Base-by-base conservation (phyloP, 2,329 filamentous ascomycete species). In the Fragosphaeria purpurea region DNA sequence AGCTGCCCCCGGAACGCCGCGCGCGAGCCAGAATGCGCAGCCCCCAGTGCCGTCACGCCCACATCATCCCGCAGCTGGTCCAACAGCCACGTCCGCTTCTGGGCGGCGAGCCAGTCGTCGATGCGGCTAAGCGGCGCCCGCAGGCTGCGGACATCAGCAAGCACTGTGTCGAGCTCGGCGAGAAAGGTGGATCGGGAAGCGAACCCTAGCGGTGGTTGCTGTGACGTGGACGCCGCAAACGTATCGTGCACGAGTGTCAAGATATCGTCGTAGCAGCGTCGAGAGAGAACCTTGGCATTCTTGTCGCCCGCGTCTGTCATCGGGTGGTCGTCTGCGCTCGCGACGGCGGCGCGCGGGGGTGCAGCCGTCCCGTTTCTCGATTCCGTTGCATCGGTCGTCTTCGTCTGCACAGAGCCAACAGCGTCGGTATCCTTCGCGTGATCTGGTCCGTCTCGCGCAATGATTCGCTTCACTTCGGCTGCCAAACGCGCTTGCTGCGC, bases 31-130 rank as follows among this genome's bases (percentile, higher is more conserved):
- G 22, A 22, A 22, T 22, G 22, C 22, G 22, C 22, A 22, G 22
- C 22, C 22, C 22, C 22, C 22, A 61, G 42, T n/a, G 53, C 54
- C 35, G 53, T 48, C 32, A 59, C 51, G 10, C 53, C 58, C 10
- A 52, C 54, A n/a, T 53, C 60, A 11, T 48, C 53, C 38, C 56
- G 48, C 44, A 65, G 46, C 44, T 55, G 55, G 50, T 57, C 47
- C 55, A 54, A 33, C 49, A 58, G 76, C 75, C 77, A 80, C 9
- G 69, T 68, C 53, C 70, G 68, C 58, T 76, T 76, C 59, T 79
- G 75, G 33, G 69, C 69, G 8, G 67, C 64, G 57, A 80, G 71
- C 53, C 70, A 70, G 30, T 68, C 66, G 56, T 79, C 75, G 41
- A 80, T 70, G 13, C 60, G 63, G 41, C 66, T 63, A 10, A 78